A percentile compares a stretch with the other conserved stretches of the same genome.
phyloP scores from a whole-genome alignment of 495 filamentous ascomycete genomes.

The Copromyces sp. region DNA sequence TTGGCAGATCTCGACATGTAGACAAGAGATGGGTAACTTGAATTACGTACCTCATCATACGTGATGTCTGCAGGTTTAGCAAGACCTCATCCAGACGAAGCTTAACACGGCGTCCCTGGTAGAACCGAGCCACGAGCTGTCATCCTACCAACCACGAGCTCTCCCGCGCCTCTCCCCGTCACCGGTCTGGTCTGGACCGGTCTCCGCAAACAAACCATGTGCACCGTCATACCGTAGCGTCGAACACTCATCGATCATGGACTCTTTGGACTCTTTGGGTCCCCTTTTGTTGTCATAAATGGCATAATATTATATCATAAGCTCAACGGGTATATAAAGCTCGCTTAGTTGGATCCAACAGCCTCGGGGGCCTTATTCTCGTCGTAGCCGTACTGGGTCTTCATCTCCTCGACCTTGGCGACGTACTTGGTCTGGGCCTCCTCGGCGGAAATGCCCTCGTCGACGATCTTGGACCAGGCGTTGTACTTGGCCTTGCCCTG shows the following conservation, averaged over 20 bases:
- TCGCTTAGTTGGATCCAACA: slow-evolving; percentile 23
- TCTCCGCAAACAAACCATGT: background rate
- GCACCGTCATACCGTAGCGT: background rate
- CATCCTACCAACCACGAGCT: background rate
- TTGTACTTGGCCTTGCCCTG: slow-evolving; percentile 72
- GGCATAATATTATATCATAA: background rate
- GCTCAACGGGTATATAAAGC: background rate
- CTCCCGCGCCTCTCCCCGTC: background rate
- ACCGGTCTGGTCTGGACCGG: background rate
- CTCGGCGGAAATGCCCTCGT: slow-evolving; percentile 46
- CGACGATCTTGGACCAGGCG: slow-evolving; percentile 56
- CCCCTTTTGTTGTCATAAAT: background rate
- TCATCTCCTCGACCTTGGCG: slow-evolving; percentile 54
- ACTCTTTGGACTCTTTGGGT: no score
- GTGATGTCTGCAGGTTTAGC: background rate
- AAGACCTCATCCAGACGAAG: background rate
- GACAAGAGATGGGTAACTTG: background rate
- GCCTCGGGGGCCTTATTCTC: slow-evolving; percentile 43
- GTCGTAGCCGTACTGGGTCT: slow-evolving; percentile 56
- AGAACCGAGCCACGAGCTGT: background rate
- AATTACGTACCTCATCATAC: background rate
- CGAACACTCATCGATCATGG: background rate
- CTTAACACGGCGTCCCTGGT: background rate
- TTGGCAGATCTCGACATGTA: background rate
- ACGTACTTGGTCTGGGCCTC: slow-evolving; percentile 71